phyloP scores from a whole-genome alignment of 23 red algal species.

The Gracilaria gracilis region DNA sequence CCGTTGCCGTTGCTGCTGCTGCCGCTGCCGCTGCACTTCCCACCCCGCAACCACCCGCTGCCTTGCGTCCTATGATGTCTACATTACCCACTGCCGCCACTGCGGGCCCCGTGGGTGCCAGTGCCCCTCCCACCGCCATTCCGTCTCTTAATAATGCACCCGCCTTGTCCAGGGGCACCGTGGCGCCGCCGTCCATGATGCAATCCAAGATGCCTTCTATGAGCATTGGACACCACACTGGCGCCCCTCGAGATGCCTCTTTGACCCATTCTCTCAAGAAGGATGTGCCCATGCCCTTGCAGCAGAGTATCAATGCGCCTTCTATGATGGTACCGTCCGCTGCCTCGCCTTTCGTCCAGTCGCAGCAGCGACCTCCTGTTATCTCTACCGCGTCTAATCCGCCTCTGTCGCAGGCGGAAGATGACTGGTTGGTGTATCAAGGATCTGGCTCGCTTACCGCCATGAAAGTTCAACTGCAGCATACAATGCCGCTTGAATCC shows the following conservation, averaged over 20 bases:
- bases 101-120: not conserved
- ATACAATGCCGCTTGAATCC: slow-evolving; percentile 83
- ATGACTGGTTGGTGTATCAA: slow-evolving; percentile 76
- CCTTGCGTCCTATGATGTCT: slow-evolving; percentile 25
- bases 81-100: not conserved
- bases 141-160: not conserved
- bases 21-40: not conserved
- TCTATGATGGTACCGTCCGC: not conserved
- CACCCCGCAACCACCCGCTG: not conserved
- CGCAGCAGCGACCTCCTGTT: not conserved
- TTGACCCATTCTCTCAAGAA: slow-evolving; percentile 25
- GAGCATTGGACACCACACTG: slow-evolving; percentile 18
- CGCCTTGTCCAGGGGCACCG: not conserved
- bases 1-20: not conserved
- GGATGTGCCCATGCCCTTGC: slow-evolving; percentile 29
- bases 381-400: slow-evolving; percentile 2
- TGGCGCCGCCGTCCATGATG: not conserved
- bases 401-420: not conserved
- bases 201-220: slow-evolving; percentile 3
- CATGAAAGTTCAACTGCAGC: slow-evolving; percentile 74
- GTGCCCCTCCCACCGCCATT: not conserved
- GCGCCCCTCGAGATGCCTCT: not conserved
- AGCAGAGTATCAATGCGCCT: slow-evolving; percentile 26
- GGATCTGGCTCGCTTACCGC: slow-evolving; percentile 41
- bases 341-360: not conserved